phyloP scores from a whole-genome alignment of 1,139 yeast genomes.

The Chernovozyma sophiae-reginae region DNA sequence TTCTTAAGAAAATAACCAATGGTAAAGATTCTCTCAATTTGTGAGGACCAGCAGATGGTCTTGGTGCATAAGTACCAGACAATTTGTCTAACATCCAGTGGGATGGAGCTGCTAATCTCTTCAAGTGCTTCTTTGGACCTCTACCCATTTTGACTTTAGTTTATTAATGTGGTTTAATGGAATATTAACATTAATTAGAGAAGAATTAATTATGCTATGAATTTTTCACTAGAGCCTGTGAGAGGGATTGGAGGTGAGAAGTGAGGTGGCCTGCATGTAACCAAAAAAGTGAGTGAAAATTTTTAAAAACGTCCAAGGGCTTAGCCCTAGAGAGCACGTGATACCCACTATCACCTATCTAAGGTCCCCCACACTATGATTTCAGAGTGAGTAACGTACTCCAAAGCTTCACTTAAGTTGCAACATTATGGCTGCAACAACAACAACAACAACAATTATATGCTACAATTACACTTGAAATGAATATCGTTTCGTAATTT shows the following conservation, averaged over 20 bases:
- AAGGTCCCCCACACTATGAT: too few species aligned
- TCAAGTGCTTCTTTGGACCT: conserved; percentile 37
- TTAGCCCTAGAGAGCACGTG: too few species aligned
- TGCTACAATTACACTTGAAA: too few species aligned
- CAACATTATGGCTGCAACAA: too few species aligned
- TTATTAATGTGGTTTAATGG: conserved; percentile 4
- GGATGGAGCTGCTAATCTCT: conserved; percentile 66
- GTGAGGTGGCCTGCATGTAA: background rate
- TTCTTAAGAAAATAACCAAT: conserved; percentile 95
- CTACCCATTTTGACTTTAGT: conserved; percentile 18
- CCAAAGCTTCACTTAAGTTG: too few species aligned
- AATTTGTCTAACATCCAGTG: conserved; percentile 99
- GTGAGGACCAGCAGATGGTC: conserved; percentile 99
- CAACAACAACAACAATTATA: too few species aligned
- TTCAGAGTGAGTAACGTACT: too few species aligned
- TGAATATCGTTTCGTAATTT: too few species aligned
- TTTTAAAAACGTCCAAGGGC: conserved; percentile 1
- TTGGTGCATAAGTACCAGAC: conserved; percentile 99
- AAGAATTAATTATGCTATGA: background rate
- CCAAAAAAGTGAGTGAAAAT: too few species aligned
- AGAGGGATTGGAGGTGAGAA: background rate
- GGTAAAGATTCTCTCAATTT: conserved; percentile 99
- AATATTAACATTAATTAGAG: background rate
- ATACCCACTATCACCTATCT: too few species aligned
- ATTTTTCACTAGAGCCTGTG: background rate